These are phyloP conservation scores for Daldinia sp. DNA, from an alignment of 2,329 filamentous ascomycete genomes.

Conservation along the genomic window DNA sequence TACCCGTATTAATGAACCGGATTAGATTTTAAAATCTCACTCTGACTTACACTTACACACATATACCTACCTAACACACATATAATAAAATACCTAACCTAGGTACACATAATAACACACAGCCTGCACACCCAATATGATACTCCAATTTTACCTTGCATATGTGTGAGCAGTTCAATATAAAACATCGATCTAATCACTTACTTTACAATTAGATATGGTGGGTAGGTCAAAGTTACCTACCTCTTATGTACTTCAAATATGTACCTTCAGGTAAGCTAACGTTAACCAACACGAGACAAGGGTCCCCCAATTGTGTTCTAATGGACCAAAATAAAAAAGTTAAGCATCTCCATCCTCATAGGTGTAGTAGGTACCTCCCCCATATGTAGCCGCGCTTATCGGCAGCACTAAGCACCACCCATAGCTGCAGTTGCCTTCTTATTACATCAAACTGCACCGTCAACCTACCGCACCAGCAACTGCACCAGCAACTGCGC, in stretches of 20 bases:
- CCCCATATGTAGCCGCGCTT: constrained; percentile 15
- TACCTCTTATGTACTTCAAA: too few species aligned
- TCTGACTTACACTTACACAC: background rate
- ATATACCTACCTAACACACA: background rate
- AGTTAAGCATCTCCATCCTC: background rate
- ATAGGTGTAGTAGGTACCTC: background rate
- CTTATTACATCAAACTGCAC: too few species aligned
- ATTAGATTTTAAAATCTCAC: background rate
- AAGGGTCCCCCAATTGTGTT: background rate
- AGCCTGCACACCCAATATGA: background rate
- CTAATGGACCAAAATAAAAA: background rate
- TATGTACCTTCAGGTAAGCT: too few species aligned
- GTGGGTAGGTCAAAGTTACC: background rate
- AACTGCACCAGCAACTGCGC: background rate
- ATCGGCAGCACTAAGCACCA: constrained; percentile 13
- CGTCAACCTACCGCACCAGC: too few species aligned
- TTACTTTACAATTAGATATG: background rate
- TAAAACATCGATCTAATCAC: background rate
- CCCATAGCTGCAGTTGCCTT: constrained; percentile 18
- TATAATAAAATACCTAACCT: background rate
- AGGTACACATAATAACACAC: background rate
- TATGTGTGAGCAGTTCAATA: background rate
- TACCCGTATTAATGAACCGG: background rate
- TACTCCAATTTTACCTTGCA: background rate
- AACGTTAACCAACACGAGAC: background rate